Conservation (phyloP, 2,329 filamentous ascomycete species). For the Hypoxylon sp. region DNA sequence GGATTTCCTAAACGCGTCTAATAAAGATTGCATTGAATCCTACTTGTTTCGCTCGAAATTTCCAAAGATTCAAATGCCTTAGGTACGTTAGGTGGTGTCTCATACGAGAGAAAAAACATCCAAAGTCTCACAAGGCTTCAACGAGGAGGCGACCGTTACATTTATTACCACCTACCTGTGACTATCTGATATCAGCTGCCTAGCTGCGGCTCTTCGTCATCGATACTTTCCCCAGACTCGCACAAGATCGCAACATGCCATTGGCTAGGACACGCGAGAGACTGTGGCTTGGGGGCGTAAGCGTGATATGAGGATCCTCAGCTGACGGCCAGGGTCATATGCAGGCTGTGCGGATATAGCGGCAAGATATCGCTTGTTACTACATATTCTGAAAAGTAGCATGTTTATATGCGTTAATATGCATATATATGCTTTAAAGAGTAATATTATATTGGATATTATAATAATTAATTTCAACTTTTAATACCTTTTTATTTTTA, state of each 20-base stretch:
- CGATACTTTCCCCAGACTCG: constrained; percentile 40
- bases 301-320: constrained; percentile 44
- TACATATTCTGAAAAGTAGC: constrained; percentile 3
- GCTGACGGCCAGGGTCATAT: constrained; percentile 30
- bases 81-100: background rate
- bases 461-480: no score
- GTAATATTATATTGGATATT: background rate
- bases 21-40: constrained; percentile 2
- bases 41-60: background rate
- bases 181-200: constrained; percentile 25
- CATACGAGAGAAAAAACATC: background rate
- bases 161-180: constrained; percentile 24
- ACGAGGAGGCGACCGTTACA: constrained; percentile 14
- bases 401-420: background rate
- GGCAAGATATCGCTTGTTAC: constrained; percentile 14
- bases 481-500: no score
- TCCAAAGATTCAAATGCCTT: background rate
- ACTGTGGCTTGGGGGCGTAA: constrained; percentile 33
- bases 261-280: constrained; percentile 28
- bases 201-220: constrained; percentile 41
- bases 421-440: background rate
- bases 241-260: constrained; percentile 8
- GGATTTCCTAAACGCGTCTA: constrained; percentile 6
- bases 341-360: constrained; percentile 25
- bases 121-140: constrained; percentile 7